Conservation (phyloP, 192 early-diverging fungal genomes). For the Phlyctochytrium bullatum region DNA sequence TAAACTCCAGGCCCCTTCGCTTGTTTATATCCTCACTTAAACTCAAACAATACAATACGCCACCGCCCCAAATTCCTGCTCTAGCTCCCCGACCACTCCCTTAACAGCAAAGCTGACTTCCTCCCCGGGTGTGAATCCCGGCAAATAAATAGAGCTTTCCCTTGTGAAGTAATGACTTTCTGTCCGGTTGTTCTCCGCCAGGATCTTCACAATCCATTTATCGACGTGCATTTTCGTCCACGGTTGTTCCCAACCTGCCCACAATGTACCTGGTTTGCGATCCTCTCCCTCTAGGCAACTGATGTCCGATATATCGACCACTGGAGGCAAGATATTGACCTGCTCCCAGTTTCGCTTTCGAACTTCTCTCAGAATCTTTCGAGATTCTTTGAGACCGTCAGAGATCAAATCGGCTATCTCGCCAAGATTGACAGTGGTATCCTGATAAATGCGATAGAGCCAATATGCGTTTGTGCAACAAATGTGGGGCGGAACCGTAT, state of each 20-base stretch:
- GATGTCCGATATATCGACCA: constrained; percentile 20
- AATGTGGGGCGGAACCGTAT: constrained; percentile 40
- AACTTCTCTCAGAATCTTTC: constrained; percentile 5
- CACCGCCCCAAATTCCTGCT: constrained; percentile 31
- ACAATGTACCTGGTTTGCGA: constrained; percentile 32
- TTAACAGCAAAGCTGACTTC: constrained; percentile 30
- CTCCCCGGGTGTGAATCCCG: constrained; percentile 26
- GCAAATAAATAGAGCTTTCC: constrained; percentile 18
- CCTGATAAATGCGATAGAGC: constrained; percentile 56
- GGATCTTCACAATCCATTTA: constrained; percentile 28
- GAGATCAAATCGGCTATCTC: constrained; percentile 34
- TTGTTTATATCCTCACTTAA: too few species aligned
- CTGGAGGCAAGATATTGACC: constrained; percentile 23
- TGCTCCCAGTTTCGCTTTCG: constrained; percentile 9
- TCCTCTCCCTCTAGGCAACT: constrained; percentile 31
- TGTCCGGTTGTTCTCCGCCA: neutral
- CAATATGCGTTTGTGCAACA: constrained; percentile 49
- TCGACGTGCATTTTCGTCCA: constrained; percentile 44
- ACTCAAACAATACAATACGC: constrained; percentile 25
- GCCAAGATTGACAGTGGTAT: constrained; percentile 37
- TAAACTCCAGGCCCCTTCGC: too few species aligned
- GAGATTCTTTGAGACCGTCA: constrained; percentile 38
- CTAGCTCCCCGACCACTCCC: constrained; percentile 21
- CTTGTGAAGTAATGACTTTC: constrained; percentile 17
- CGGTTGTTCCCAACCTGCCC: constrained; percentile 40